These are phyloP conservation scores for Solanum tacnaense DNA, from an alignment of 257 asterid species.

Conservation along the genomic window DNA sequence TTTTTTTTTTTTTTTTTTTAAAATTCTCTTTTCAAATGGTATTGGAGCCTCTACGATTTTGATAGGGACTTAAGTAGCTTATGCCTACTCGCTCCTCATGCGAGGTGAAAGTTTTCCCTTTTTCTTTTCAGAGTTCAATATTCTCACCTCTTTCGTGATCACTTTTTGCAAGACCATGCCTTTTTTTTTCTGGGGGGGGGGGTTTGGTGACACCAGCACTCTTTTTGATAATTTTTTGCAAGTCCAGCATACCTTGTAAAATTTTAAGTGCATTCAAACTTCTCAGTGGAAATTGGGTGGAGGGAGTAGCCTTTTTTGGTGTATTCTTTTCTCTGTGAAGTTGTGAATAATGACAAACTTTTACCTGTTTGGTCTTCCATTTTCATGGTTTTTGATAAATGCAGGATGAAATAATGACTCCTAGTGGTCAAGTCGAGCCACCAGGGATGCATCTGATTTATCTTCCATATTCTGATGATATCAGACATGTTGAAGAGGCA, in stretches of 20 bases:
- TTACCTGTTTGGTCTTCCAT: neutral
- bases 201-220: neutral
- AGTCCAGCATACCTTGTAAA: neutral
- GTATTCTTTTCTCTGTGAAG: neutral
- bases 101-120: neutral
- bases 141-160: neutral
- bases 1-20: neutral
- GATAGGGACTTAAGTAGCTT: neutral
- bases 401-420: slow-evolving; percentile 73
- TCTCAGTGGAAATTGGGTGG: neutral
- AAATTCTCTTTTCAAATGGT: neutral
- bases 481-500: slow-evolving; percentile 92
- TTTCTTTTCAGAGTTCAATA: neutral
- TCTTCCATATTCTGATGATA: slow-evolving; percentile 92
- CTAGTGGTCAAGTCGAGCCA: slow-evolving; percentile 91
- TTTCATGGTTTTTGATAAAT: slow-evolving; percentile 3
- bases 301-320: neutral
- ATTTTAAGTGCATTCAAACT: neutral
- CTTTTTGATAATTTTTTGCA: neutral
- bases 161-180: neutral
- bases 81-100: neutral
- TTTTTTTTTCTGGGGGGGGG: neutral
- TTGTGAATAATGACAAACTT: neutral
- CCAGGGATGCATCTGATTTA: slow-evolving; percentile 97
- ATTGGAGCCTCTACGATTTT: neutral